Percentiles rank a stretch among this genome's conserved stretches.
Evolutionary conservation across 2,329 filamentous ascomycete species (phyloP).

Genomic region (Aspergillus tanneri): DNA sequence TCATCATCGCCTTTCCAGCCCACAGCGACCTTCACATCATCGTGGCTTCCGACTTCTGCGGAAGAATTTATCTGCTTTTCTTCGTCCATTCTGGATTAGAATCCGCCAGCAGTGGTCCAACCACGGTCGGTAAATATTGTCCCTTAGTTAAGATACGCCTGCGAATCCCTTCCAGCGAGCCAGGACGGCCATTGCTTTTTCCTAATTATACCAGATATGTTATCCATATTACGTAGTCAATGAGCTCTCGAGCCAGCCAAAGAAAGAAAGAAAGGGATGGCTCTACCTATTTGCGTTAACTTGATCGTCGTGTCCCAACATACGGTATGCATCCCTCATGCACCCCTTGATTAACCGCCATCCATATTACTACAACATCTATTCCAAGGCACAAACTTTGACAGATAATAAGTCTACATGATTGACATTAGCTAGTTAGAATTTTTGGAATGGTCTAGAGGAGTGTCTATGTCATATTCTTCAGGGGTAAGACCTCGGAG

Average conservation of each 20-base stretch:
- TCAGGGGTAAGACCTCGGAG: background rate
- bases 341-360: background rate
- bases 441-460: background rate
- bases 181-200: background rate
- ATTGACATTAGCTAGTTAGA: background rate
- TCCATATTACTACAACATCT: background rate
- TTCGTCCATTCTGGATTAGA: background rate
- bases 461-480: background rate
- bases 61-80: background rate
- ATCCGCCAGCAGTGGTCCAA: no score
- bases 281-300: background rate
- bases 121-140: background rate
- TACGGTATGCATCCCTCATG: background rate
- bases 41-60: background rate
- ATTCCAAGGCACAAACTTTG: background rate
- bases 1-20: conserved; percentile 4
- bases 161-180: background rate
- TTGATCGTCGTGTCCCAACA: background rate
- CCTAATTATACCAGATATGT: background rate
- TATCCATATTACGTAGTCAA: background rate
- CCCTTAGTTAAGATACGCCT: background rate
- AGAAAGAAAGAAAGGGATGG: background rate
- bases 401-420: background rate
- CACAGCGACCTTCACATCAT: background rate
- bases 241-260: background rate